Percentiles rank a stretch among this genome's conserved stretches.
phyloP scores from a whole-genome alignment of 2,329 filamentous ascomycete genomes.

The Hypoxylon sp. region DNA sequence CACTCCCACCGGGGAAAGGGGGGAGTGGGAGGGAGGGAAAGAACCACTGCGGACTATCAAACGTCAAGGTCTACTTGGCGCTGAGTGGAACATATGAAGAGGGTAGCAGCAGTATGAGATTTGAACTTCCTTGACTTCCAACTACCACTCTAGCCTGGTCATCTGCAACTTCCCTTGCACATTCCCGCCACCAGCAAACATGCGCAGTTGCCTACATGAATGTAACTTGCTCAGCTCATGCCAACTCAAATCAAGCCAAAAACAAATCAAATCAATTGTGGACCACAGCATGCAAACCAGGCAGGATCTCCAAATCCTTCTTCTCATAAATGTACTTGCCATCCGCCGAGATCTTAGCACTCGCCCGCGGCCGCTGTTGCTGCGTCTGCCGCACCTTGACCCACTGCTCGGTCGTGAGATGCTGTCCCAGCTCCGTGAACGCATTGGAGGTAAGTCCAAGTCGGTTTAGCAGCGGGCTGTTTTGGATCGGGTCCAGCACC shows the following conservation, averaged over 20 bases:
- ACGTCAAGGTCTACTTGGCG: too few species aligned
- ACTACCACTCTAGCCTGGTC: too few species aligned
- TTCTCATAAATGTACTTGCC: constrained; percentile 54
- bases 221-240: too few species aligned
- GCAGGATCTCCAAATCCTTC: constrained; percentile 59
- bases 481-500: constrained; percentile 54
- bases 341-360: constrained; percentile 53
- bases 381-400: constrained; percentile 57
- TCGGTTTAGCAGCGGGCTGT: constrained; percentile 55
- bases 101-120: too few species aligned
- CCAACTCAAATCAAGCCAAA: neutral
- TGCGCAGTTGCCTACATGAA: too few species aligned
- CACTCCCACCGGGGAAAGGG: too few species aligned
- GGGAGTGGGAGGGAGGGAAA: too few species aligned
- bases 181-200: too few species aligned
- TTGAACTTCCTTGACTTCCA: too few species aligned
- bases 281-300: constrained; percentile 56
- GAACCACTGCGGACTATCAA: too few species aligned
- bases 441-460: constrained; percentile 55
- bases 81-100: too few species aligned
- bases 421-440: constrained; percentile 57
- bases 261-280: constrained; percentile 51
- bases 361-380: constrained; percentile 56
- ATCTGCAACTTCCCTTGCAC: too few species aligned
- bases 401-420: constrained; percentile 58